Conservation (phyloP, 2,329 filamentous ascomycete species). For the Mycosphaerelloides madeirae region DNA sequence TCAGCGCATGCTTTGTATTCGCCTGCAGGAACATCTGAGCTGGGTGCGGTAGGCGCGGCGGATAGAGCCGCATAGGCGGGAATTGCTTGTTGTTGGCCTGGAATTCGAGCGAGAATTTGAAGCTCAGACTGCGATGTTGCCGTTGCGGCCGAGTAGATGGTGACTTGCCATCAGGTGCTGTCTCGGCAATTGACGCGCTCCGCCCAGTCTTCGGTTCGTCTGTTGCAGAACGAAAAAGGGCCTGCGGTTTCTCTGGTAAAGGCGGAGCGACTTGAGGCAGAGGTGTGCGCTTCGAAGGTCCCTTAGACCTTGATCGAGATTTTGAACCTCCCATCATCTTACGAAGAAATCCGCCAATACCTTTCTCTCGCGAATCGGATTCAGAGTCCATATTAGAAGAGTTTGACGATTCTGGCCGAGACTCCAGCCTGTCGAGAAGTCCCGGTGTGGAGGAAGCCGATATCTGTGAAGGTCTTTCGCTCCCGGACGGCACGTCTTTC, state of each 20-base stretch:
- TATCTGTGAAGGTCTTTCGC: conserved; percentile 32
- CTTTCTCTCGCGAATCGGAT: conserved; percentile 25
- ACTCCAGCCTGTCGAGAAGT: conserved; percentile 24
- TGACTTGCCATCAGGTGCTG: no score
- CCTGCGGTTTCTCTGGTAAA: conserved; percentile 4
- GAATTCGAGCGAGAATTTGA: conserved; percentile 71
- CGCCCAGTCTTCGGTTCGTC: conserved; percentile 3
- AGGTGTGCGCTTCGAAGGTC: conserved; percentile 11
- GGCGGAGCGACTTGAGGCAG: conserved; percentile 3
- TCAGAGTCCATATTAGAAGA: conserved; percentile 25
- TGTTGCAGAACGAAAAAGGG: conserved; percentile 12
- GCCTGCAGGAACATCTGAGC: conserved; percentile 61
- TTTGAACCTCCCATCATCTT: conserved; percentile 32
- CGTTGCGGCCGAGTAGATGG: no score
- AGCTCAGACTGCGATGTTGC: conserved; percentile 56
- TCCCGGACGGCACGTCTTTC: conserved; percentile 30
- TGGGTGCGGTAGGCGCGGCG: conserved; percentile 64
- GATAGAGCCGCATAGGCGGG: conserved; percentile 58
- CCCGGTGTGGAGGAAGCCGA: conserved; percentile 31
- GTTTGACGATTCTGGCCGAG: conserved; percentile 23
- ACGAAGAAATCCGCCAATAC: conserved; percentile 32
- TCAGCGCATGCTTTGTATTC: conserved; percentile 1
- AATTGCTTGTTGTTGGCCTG: conserved; percentile 53
- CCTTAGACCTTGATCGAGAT: conserved; percentile 22
- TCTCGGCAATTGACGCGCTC: neutral